phyloP scores from a whole-genome alignment of 208 protist genomes.

The Acanthamoeba healyi region DNA sequence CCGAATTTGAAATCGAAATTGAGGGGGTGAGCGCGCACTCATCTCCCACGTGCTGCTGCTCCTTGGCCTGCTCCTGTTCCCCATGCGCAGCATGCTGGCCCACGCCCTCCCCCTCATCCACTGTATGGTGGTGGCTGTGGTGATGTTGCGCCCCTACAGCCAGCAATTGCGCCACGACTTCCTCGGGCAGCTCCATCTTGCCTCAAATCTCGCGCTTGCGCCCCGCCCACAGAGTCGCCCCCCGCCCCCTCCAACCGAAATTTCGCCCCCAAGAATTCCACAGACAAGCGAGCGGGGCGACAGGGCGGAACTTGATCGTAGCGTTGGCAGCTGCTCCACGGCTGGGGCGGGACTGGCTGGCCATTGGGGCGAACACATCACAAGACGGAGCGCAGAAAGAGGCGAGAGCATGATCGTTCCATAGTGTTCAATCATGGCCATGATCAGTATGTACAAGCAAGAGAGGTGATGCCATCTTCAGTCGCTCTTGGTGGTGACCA shows the following conservation, averaged over 20 bases:
- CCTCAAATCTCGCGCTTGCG: neutral
- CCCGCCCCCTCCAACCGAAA: neutral
- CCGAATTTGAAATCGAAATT: neutral
- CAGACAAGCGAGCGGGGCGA: neutral
- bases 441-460: no score
- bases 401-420: neutral
- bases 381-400: no score
- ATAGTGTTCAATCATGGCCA: no score
- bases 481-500: neutral
- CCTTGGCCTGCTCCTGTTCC: no score
- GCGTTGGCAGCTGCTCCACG: no score
- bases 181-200: constrained; percentile 34
- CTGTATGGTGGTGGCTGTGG: neutral
- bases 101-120: neutral
- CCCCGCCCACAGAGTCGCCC: neutral
- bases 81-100: no score
- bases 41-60: neutral
- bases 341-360: no score
- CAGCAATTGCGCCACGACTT: neutral
- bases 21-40: neutral
- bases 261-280: neutral
- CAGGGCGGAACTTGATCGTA: no score
- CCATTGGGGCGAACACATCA: no score
- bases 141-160: neutral
- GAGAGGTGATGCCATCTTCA: no score